Base-by-base conservation (phyloP, 192 early-diverging fungal genomes). In the Backusella macrospora region DNA sequence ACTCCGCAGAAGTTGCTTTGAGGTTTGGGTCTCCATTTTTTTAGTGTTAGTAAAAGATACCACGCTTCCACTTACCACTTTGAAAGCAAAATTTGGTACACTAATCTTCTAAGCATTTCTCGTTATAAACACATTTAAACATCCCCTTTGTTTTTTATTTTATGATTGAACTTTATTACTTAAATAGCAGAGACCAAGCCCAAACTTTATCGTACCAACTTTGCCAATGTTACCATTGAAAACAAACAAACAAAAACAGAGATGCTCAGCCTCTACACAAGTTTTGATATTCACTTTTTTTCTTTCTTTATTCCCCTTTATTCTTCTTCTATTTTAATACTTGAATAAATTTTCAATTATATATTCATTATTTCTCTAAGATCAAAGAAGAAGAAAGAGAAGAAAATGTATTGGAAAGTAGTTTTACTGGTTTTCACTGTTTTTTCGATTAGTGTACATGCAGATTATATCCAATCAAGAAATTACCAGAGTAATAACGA, bases 1-100 rank as follows among this genome's bases (percentile, higher is more conserved):
- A n/a, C n/a, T n/a, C n/a, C n/a, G n/a, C n/a, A n/a, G n/a, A n/a
- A n/a, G n/a, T n/a, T n/a, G n/a, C n/a, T n/a, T n/a, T n/a, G n/a
- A n/a, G n/a, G n/a, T n/a, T n/a, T n/a, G n/a, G n/a, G n/a, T n/a
- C n/a, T n/a, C n/a, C n/a, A n/a, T n/a, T n/a, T n/a, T n/a, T n/a
- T n/a, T n/a, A n/a, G n/a, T n/a, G n/a, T n/a, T 34, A 34, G 29
- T 34, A 0, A 34, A 34, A 34, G 92, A 91, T 87, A 82, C 59
- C 89, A 93, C 69, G 90, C 87, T 0, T 81, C 87, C 0, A 83
- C 49, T 88, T n/a, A 78, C 81, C 40, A 79, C 85, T 10, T 43
- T 67, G 15, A 44, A 59, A 14, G 78, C 83, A 48, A 73, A 76
- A 34, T 1, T 49, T 15, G 73, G 73, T 38, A 68, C 18, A 45